A percentile compares a stretch with the other conserved stretches of the same genome.
Conservation (phyloP, 495 filamentous ascomycete species). For the Articulospora tetracladia region DNA sequence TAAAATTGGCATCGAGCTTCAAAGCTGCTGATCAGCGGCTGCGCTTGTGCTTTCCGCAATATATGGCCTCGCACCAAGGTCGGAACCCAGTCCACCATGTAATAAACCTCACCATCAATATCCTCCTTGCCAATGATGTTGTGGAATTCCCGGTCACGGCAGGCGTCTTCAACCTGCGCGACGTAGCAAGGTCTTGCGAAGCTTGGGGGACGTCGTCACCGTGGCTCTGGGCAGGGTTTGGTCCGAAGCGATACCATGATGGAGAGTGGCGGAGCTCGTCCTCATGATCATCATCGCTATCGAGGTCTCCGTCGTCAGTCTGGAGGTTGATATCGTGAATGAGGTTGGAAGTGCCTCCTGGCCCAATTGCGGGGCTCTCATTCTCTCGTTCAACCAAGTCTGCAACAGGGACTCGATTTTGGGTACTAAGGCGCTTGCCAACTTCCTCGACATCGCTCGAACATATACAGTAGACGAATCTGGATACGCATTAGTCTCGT, state of each 20-base stretch:
- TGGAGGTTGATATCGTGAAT: conserved; percentile 7
- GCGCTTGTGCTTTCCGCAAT: conserved; percentile 2
- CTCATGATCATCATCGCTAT: conserved; percentile 14
- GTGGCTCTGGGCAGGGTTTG: neutral
- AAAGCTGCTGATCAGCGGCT: conserved; percentile 15
- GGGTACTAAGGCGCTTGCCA: no score
- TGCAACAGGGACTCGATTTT: conserved; percentile 2
- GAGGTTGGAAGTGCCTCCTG: neutral
- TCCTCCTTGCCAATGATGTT: conserved; percentile 14
- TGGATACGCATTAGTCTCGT: neutral
- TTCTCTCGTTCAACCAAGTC: conserved; percentile 3
- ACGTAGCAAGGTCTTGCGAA: conserved; percentile 6
- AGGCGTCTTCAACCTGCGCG: conserved; percentile 10
- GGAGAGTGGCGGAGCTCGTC: conserved; percentile 10
- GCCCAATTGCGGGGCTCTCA: neutral
- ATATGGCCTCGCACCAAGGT: conserved; percentile 11
- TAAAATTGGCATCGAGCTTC: no score
- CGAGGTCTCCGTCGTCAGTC: conserved; percentile 1
- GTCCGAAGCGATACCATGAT: conserved; percentile 12
- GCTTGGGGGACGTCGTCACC: neutral
- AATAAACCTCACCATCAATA: conserved; percentile 12
- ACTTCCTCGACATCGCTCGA: conserved; percentile 1
- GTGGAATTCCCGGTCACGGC: conserved; percentile 10
- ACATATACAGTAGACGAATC: conserved; percentile 12
- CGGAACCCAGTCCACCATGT: conserved; percentile 8